Percentiles rank a stretch among this genome's conserved stretches.
phyloP scores from a whole-genome alignment of 2,329 filamentous ascomycete genomes.

The Botrytis medusae region DNA sequence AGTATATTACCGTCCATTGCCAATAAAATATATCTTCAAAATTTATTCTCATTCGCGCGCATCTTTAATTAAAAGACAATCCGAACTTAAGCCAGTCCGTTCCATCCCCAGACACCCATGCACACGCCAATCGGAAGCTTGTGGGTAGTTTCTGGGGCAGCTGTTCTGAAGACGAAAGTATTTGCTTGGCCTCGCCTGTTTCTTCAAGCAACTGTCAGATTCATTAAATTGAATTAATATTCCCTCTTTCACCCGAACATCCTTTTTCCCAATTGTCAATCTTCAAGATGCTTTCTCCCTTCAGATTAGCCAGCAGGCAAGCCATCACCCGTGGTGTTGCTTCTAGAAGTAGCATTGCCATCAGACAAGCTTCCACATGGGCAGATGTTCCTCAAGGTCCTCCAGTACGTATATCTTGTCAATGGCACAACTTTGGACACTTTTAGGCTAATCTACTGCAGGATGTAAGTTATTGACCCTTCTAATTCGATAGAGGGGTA shows the following conservation, averaged over 20 bases:
- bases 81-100: conserved; percentile 12
- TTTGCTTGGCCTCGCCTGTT: conserved; percentile 11
- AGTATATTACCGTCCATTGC: not conserved
- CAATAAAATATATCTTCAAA: conserved; percentile 7
- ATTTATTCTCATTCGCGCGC: conserved; percentile 3
- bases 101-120: conserved; percentile 11
- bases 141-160: conserved; percentile 17
- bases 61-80: not conserved
- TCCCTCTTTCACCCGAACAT: not conserved
- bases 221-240: conserved; percentile 18
- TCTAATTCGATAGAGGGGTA: conserved; percentile 36
- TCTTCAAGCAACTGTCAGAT: conserved; percentile 2
- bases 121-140: conserved; percentile 21
- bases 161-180: conserved; percentile 7
- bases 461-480: conserved; percentile 41
- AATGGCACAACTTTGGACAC: conserved; percentile 8
- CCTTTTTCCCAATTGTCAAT: not conserved
- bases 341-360: conserved; percentile 32
- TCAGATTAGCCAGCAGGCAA: conserved; percentile 55
- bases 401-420: conserved; percentile 64
- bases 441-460: conserved; percentile 27
- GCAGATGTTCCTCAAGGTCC: conserved; percentile 88
- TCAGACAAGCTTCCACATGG: conserved; percentile 67
- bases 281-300: conserved; percentile 55
- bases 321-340: conserved; percentile 38